Conservation (phyloP, 345 rosid species). For the Streptanthus diversifolius region DNA sequence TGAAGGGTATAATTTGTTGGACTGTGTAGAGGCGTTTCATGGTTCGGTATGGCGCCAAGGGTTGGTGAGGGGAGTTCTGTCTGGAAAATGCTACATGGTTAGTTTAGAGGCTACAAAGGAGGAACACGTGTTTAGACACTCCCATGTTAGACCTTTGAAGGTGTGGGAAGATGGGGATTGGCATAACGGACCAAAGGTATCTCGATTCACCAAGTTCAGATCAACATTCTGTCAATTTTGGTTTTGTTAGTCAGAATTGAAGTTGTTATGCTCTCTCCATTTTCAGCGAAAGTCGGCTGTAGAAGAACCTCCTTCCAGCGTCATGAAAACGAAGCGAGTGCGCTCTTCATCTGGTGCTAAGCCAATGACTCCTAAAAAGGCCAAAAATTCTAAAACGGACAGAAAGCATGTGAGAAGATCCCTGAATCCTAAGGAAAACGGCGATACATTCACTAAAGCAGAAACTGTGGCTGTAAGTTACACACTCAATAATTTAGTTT, state of each 20-base stretch:
- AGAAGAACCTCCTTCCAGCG: constrained; percentile 4
- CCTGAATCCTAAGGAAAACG: neutral
- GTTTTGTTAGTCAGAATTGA: neutral
- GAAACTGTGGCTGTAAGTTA: constrained; percentile 39
- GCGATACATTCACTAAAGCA: neutral
- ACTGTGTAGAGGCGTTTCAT: constrained; percentile 43
- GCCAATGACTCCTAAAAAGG: neutral
- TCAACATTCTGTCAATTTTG: neutral
- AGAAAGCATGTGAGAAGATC: neutral
- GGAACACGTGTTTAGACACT: constrained; percentile 30
- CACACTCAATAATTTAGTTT: neutral
- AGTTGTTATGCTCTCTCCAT: neutral
- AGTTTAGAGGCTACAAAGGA: constrained; percentile 43
- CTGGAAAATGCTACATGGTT: constrained; percentile 40
- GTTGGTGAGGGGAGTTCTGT: constrained; percentile 47
- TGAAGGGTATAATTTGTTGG: constrained; percentile 41
- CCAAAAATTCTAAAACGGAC: neutral
- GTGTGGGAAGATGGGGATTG: constrained; percentile 60
- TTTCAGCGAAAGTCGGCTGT: neutral
- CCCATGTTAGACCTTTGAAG: constrained; percentile 52
- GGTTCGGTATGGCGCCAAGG: constrained; percentile 53
- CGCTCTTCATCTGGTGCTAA: no score
- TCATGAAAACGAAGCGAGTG: constrained; percentile 11
- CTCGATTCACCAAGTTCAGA: neutral
- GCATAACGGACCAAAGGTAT: constrained; percentile 49